Conservation (phyloP, 495 filamentous ascomycete genomes). For the Wilcoxina mikolae region DNA sequence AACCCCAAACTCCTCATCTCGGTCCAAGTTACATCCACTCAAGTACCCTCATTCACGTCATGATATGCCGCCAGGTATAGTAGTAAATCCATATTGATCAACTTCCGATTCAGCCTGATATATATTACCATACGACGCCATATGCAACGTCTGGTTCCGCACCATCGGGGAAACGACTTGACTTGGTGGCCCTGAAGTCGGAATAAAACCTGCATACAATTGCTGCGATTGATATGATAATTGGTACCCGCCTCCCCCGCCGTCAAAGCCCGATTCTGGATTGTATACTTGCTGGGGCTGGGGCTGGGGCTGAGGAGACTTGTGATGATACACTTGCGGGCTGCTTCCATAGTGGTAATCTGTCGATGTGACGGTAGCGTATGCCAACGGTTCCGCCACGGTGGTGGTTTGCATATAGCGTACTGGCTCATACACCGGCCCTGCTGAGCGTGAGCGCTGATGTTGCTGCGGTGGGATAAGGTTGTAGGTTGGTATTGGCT, state of each 20-base stretch:
- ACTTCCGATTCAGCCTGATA: too few relatives aligned
- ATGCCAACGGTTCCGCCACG: neutral
- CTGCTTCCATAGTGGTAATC: neutral
- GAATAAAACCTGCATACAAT: neutral
- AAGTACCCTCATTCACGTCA: too few relatives aligned
- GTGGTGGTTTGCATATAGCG: neutral
- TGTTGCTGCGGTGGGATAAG: conserved; percentile 2
- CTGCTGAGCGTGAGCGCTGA: conserved; percentile 5
- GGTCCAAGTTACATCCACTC: too few relatives aligned
- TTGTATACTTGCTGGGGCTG: conserved; percentile 1
- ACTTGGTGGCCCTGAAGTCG: too few relatives aligned
- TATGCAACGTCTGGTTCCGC: too few relatives aligned
- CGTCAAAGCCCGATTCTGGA: neutral
- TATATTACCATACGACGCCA: too few relatives aligned
- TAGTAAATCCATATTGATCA: too few relatives aligned
- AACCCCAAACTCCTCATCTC: too few relatives aligned
- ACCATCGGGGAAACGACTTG: too few relatives aligned
- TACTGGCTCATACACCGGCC: neutral
- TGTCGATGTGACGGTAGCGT: neutral
- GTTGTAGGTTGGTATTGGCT: neutral
- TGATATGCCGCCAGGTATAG: too few relatives aligned
- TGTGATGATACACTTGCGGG: neutral
- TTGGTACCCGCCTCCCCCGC: neutral
- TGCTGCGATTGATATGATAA: neutral
- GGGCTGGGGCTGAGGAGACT: neutral